These are phyloP conservation scores for Pyrenophora graminea DNA, from an alignment of 2,329 filamentous ascomycete genomes.

Conservation along the genomic window DNA sequence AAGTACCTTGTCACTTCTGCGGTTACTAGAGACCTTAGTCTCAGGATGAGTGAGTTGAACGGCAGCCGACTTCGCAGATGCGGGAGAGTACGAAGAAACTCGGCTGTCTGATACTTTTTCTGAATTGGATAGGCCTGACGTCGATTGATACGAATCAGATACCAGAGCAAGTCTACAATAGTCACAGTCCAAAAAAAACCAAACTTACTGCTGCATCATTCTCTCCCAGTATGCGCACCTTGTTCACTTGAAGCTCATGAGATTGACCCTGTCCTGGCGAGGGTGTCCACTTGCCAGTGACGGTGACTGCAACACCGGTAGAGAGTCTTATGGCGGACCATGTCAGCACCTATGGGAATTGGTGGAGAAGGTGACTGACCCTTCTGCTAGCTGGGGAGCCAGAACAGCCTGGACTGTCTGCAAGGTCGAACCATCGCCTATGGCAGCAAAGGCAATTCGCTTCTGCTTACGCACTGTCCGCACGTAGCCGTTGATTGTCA, in stretches of 20 bases:
- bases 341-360: constrained; percentile 18
- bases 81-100: constrained; percentile 85
- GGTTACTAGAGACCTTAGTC: constrained; percentile 80
- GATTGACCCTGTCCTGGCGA: constrained; percentile 71
- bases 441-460: constrained; percentile 76
- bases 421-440: constrained; percentile 85
- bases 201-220: constrained; percentile 76
- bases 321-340: constrained; percentile 63
- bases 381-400: constrained; percentile 69
- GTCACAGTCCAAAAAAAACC: constrained; percentile 39
- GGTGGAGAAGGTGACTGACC: constrained; percentile 58
- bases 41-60: constrained; percentile 77
- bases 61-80: constrained; percentile 84
- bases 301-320: constrained; percentile 77
- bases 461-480: constrained; percentile 88
- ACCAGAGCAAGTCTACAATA: constrained; percentile 1
- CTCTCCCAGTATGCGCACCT: constrained; percentile 71
- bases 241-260: constrained; percentile 77
- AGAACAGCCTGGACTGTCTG: constrained; percentile 80
- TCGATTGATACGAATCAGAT: constrained; percentile 24
- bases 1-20: constrained; percentile 77
- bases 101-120: constrained; percentile 90
- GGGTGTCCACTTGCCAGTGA: constrained; percentile 76
- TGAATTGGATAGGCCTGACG: constrained; percentile 85
- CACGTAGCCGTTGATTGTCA: constrained; percentile 73